A percentile compares a stretch with the other conserved stretches of the same genome.
phyloP scores from a whole-genome alignment of 345 rosid genomes.

The Durio zibethinus region DNA sequence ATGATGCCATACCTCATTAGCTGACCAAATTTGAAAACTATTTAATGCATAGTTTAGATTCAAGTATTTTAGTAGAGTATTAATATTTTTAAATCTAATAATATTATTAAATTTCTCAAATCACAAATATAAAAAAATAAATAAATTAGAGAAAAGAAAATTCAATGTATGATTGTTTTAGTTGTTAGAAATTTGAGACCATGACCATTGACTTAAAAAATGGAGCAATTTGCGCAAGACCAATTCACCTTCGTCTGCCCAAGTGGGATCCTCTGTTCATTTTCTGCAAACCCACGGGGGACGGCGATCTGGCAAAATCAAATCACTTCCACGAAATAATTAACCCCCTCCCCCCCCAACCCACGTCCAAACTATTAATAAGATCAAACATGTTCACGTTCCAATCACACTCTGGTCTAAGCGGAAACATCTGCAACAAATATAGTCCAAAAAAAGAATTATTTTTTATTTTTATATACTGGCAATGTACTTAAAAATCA shows the following conservation, averaged over 20 bases:
- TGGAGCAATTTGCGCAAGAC: background rate
- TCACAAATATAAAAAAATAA: too few relatives aligned
- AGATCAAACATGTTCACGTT: background rate
- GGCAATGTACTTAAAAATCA: background rate
- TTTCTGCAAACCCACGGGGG: background rate
- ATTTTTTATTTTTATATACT: background rate
- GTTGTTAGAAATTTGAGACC: background rate
- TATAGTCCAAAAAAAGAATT: background rate
- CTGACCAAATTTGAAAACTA: background rate
- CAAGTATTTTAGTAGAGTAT: too few relatives aligned
- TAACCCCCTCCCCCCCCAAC: too few relatives aligned
- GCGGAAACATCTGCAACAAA: background rate
- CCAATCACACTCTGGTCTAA: background rate
- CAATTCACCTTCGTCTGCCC: background rate
- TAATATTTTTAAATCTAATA: too few relatives aligned
- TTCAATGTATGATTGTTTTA: background rate
- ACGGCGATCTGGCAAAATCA: background rate
- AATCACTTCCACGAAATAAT: background rate
- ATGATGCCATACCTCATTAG: background rate
- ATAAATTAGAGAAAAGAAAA: too few relatives aligned
- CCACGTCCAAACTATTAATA: background rate
- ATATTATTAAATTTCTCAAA: too few relatives aligned
- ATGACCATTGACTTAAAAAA: background rate
- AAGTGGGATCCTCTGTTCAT: background rate
- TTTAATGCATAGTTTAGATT: too few relatives aligned